Evolutionary conservation across 192 early-diverging fungal species (phyloP).

Genomic region (Coemansia sp.): DNA sequence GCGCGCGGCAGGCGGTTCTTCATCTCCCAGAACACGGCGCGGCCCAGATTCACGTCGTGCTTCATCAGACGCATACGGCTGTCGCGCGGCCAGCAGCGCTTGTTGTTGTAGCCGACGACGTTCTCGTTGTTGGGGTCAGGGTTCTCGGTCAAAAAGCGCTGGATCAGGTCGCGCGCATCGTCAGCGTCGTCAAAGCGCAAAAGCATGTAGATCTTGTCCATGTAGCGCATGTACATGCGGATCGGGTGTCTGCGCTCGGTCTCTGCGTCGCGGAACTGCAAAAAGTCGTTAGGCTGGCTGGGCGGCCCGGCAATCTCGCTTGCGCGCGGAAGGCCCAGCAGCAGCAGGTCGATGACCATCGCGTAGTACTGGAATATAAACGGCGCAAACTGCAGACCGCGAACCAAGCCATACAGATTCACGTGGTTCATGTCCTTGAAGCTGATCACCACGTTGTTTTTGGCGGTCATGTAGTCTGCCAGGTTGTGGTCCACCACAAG

Average conservation of each 20-base stretch:
- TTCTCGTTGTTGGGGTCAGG: slow-evolving; percentile 99
- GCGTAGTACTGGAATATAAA: slow-evolving; percentile 99
- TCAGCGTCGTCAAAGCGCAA: slow-evolving; percentile 88
- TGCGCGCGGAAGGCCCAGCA: slow-evolving; percentile 91
- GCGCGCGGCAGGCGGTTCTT: slow-evolving; percentile 96
- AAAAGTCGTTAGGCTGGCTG: slow-evolving; percentile 90
- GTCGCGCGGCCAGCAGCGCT: slow-evolving; percentile 98
- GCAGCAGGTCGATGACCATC: slow-evolving; percentile 90
- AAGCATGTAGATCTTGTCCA: slow-evolving; percentile 92
- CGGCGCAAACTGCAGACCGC: slow-evolving; percentile 95
- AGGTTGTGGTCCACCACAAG: slow-evolving; percentile 98
- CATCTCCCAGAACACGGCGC: slow-evolving; percentile 99
- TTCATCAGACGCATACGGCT: slow-evolving; percentile 99
- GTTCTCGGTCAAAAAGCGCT: slow-evolving; percentile 95
- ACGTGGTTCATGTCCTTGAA: slow-evolving; percentile 99
- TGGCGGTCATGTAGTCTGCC: slow-evolving; percentile 99
- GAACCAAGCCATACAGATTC: slow-evolving; percentile 94
- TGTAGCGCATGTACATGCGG: slow-evolving; percentile 91
- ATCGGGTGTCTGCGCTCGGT: slow-evolving; percentile 97
- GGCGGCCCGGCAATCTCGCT: slow-evolving; percentile 97
- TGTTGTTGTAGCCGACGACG: slow-evolving; percentile 97
- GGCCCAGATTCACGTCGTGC: slow-evolving; percentile 96
- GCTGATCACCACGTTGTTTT: slow-evolving; percentile 96
- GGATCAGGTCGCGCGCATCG: slow-evolving; percentile 91
- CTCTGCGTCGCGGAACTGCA: slow-evolving; percentile 89